phyloP scores from a whole-genome alignment of 495 filamentous ascomycete genomes.

The Penicillium canariense region DNA sequence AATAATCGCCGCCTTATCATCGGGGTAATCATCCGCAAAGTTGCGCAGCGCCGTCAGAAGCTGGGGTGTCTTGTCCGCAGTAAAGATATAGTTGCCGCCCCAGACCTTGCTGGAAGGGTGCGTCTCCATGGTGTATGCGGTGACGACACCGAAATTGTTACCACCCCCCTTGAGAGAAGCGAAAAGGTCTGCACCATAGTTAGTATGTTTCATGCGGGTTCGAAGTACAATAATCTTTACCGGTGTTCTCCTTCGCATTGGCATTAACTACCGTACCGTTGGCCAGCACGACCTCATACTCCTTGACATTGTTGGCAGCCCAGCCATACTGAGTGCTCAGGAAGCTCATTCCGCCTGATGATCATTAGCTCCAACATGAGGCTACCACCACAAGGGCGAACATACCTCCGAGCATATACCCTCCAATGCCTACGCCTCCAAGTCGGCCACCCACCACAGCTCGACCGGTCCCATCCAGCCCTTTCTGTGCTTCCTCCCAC shows the following conservation, averaged over 20 bases:
- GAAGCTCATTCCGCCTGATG: conserved; percentile 45
- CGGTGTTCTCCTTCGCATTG: conserved; percentile 36
- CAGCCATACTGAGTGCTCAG: conserved; percentile 57
- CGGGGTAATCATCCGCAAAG: conserved; percentile 50
- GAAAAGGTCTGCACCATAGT: conserved; percentile 48
- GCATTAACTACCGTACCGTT: conserved; percentile 53
- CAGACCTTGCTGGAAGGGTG: conserved; percentile 44
- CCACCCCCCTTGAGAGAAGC: conserved; percentile 55
- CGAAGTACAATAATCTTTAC: conserved; percentile 10
- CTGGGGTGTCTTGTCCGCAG: conserved; percentile 38
- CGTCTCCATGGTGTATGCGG: conserved; percentile 49
- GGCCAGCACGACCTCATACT: conserved; percentile 56
- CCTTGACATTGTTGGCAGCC: conserved; percentile 52
- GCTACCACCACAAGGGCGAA: not conserved
- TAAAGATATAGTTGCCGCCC: conserved; percentile 54
- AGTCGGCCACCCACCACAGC: conserved; percentile 40
- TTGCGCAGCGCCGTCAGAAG: conserved; percentile 50
- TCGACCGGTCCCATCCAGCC: conserved; percentile 33
- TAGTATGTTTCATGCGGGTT: conserved; percentile 8
- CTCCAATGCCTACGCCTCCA: conserved; percentile 38
- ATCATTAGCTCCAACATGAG: not conserved
- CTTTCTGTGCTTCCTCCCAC: conserved; percentile 40
- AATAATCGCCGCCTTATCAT: conserved; percentile 53
- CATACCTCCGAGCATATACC: conserved; percentile 46
- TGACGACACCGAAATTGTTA: conserved; percentile 64